A percentile compares a stretch with the other conserved stretches of the same genome.
Evolutionary conservation across 2,329 filamentous ascomycete genomes (phyloP).

Genomic region (Apiospora aurea): DNA sequence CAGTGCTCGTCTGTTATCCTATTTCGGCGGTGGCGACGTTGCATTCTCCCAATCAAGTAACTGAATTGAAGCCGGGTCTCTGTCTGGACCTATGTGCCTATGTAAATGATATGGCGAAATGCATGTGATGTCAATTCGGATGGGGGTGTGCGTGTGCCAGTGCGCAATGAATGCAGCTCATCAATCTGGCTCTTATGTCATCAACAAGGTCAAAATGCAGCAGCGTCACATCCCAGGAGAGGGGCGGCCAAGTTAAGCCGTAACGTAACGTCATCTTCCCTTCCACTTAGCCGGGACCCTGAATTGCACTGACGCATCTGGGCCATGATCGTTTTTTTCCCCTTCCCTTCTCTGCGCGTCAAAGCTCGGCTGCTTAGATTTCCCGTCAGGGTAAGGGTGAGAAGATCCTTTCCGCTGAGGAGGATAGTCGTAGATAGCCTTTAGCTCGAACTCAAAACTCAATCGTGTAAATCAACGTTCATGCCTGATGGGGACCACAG

Average conservation of each 20-base stretch:
- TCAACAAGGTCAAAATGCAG: not conserved
- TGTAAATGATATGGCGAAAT: no score
- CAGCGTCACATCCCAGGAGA: not conserved
- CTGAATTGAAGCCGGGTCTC: not conserved
- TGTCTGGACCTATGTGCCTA: not conserved
- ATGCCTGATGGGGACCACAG: not conserved
- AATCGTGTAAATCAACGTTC: constrained; percentile 15
- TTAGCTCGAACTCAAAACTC: not conserved
- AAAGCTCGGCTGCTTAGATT: not conserved
- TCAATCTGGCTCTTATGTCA: not conserved
- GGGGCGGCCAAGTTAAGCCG: not conserved
- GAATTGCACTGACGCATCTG: not conserved
- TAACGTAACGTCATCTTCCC: not conserved
- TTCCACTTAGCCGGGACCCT: constrained; percentile 9
- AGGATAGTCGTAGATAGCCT: not conserved
- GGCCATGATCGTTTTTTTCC: not conserved
- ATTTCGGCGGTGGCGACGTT: no score
- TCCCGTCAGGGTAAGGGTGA: not conserved
- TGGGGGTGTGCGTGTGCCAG: not conserved
- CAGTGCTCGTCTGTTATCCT: not conserved
- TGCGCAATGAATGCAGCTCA: not conserved
- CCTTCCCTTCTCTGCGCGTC: not conserved
- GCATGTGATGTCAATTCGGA: not conserved
- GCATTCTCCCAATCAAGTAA: not conserved
- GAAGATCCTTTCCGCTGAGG: not conserved